Percentiles rank a stretch among this genome's conserved stretches.
Conservation (phyloP, 2,329 filamentous ascomycete genomes). For the Alternaria consortialis region DNA sequence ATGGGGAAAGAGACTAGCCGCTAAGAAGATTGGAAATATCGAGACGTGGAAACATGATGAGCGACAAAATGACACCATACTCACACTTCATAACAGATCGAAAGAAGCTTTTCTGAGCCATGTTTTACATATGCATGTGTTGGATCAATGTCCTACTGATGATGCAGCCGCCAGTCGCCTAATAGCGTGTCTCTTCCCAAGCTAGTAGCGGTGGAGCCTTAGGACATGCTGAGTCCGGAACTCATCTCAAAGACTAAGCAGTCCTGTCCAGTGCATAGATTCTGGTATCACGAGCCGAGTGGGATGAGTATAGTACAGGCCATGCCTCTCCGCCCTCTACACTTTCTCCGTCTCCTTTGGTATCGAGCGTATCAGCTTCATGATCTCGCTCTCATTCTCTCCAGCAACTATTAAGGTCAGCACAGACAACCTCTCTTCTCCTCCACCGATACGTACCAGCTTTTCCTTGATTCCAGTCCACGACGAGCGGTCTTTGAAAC, state of each 20-base stretch:
- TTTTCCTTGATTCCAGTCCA: constrained; percentile 94
- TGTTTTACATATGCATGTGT: constrained; percentile 20
- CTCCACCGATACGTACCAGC: constrained; percentile 62
- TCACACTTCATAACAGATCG: background rate
- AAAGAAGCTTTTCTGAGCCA: background rate
- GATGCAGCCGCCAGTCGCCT: constrained; percentile 32
- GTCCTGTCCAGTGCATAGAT: background rate
- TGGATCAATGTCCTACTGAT: background rate
- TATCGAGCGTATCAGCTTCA: constrained; percentile 76
- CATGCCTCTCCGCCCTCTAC: constrained; percentile 16
- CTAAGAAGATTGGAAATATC: background rate
- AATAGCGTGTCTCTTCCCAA: background rate
- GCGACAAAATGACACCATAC: background rate
- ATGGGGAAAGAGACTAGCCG: background rate
- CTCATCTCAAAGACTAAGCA: background rate
- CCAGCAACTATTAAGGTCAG: constrained; percentile 63
- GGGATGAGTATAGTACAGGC: constrained; percentile 12
- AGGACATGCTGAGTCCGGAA: background rate
- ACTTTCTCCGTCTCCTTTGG: constrained; percentile 52
- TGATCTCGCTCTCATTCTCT: constrained; percentile 86
- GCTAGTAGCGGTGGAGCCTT: constrained; percentile 12
- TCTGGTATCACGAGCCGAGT: background rate
- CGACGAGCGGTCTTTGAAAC: constrained; percentile 83
- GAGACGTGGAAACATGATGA: background rate
- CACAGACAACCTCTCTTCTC: background rate